Percentiles rank a stretch among this genome's conserved stretches.
Conservation (phyloP, 495 filamentous ascomycete species). For the Penicillium coffeae region DNA sequence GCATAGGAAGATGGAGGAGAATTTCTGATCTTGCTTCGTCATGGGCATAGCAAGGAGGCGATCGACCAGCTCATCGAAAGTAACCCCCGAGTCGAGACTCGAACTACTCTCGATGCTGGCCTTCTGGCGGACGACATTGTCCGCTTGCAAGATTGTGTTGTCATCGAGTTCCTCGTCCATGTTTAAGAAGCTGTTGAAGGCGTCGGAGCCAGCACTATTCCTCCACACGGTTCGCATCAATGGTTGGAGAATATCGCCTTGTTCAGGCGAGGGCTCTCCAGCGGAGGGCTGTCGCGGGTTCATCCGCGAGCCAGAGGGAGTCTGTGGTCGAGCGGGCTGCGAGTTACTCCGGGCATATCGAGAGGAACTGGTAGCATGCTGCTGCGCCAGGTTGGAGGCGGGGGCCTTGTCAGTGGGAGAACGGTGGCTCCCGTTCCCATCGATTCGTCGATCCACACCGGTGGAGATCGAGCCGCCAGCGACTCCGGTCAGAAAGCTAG, state of each 20-base stretch:
- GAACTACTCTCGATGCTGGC: conserved; percentile 34
- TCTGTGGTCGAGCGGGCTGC: conserved; percentile 42
- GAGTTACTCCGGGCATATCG: conserved; percentile 47
- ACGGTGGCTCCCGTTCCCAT: conserved; percentile 38
- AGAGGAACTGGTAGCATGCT: conserved; percentile 31
- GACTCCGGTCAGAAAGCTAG: conserved; percentile 28
- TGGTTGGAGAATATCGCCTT: conserved; percentile 33
- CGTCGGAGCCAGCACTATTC: conserved; percentile 40
- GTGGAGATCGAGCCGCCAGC: conserved; percentile 34
- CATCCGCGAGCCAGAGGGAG: conserved; percentile 34
- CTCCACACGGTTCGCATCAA: conserved; percentile 39
- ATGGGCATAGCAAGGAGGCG: conserved; percentile 74
- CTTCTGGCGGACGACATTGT: conserved; percentile 28
- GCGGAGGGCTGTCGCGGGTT: conserved; percentile 32
- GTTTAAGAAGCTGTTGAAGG: conserved; percentile 43
- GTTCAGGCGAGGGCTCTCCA: conserved; percentile 25
- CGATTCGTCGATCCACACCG: conserved; percentile 29
- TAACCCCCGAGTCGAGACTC: conserved; percentile 52
- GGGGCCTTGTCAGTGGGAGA: conserved; percentile 29
- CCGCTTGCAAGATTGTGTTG: conserved; percentile 29
- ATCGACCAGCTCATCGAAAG: conserved; percentile 87
- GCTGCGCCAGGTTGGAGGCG: conserved; percentile 32
- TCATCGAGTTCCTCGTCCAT: conserved; percentile 46
- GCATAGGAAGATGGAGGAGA: conserved; percentile 79
- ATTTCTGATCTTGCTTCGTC: conserved; percentile 82